These are phyloP conservation scores for Lojkania enalia DNA, from an alignment of 2,329 filamentous ascomycete genomes.

Conservation along the genomic window DNA sequence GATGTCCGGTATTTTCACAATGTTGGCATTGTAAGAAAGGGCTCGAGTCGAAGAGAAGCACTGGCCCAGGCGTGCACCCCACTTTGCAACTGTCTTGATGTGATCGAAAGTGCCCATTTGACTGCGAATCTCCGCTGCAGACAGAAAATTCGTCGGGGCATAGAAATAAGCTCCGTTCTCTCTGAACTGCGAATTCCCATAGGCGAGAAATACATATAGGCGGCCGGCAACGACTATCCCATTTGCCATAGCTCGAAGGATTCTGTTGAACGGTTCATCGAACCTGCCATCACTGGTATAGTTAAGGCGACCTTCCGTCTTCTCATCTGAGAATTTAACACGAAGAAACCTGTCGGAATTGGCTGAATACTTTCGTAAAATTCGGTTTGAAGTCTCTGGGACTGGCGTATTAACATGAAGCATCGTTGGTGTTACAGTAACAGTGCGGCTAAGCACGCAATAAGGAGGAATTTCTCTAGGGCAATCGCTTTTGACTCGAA, in stretches of 20 bases:
- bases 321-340: conserved; percentile 87
- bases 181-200: conserved; percentile 92
- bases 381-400: conserved; percentile 84
- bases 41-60: conserved; percentile 92
- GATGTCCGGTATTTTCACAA: conserved; percentile 69
- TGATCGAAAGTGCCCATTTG: conserved; percentile 87
- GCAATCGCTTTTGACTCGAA: conserved; percentile 33
- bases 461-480: conserved; percentile 64
- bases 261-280: conserved; percentile 69
- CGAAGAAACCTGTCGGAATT: conserved; percentile 81
- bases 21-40: conserved; percentile 64
- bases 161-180: conserved; percentile 95
- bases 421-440: conserved; percentile 79
- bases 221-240: conserved; percentile 83
- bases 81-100: conserved; percentile 84
- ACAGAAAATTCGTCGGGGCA: conserved; percentile 66
- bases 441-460: conserved; percentile 76
- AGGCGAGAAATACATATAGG: conserved; percentile 86
- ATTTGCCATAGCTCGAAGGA: conserved; percentile 71
- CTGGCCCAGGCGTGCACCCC: conserved; percentile 85
- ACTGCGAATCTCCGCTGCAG: conserved; percentile 73
- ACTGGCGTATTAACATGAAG: conserved; percentile 76
- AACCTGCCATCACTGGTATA: conserved; percentile 37
- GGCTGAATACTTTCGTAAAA: conserved; percentile 72
- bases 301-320: conserved; percentile 50